Base-by-base conservation (phyloP, 148 eudicot genomes). In the Rhododendron griersonianum region DNA sequence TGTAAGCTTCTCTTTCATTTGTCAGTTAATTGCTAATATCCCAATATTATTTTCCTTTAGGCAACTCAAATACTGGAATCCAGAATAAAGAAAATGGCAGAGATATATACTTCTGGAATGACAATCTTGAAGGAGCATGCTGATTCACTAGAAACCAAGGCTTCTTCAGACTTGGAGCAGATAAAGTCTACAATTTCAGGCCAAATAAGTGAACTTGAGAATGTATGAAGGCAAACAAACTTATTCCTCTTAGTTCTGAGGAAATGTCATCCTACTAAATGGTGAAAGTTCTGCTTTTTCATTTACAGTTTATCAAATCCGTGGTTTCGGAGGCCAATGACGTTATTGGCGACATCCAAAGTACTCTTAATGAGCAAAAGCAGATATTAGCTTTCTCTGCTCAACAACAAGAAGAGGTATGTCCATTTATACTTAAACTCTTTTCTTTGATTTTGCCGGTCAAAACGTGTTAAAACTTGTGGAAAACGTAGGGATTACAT, bases 351-450 rank as follows among this genome's bases (percentile, higher is more conserved):
- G 91, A 87, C 55, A 88, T 94, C 25, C 89, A 93, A 86, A 89
- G 84, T 84, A 89, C 93, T 41, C 87, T 95, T 65, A 84, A 86
- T 86, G 92, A 87, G 84, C 96, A 96, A 89, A 87, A 84, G 80
- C 90, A 90, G 78, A 87, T 94, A 37, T 37, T 96, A 87, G 90
- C 88, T 63, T 85, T 87, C 88, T 94, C 95, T 85, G 90, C 95
- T 80, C 89, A 90, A 89, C 94, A 93, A 89, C 98, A 94, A 83
- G 89, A 92, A 90, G 95, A 95, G 95, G 99, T 95, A 85, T 61
- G 83, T 84, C 39, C 21, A 65, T 65, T 28, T 39, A 15, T 28
- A 21, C 25, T 51, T 55, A 14, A 76, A 74, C 55, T 71, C 15
- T 37, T 80, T 82, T 23, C 53, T 86, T 47, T 25, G 41, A 14